Base-by-base conservation (phyloP, 148 eudicot genomes). In the Diospyros lotus region DNA sequence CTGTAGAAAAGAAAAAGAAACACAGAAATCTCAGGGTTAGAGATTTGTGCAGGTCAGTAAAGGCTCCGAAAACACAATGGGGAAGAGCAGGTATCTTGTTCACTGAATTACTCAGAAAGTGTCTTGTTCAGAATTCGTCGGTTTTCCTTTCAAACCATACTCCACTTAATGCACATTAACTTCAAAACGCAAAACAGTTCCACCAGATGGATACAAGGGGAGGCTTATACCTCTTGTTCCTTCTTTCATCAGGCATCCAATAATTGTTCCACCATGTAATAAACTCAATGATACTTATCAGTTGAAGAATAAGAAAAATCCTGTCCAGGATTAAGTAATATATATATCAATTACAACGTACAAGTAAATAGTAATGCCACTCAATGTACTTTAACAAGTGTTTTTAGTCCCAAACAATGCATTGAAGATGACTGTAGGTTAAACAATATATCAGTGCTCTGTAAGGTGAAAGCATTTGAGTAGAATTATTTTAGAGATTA, bases 181-280 rank as follows among this genome's bases (percentile, higher is more conserved):
- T 28, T 28, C 28, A 28, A 28, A 28, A 0, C 28, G 28, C 28
- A 28, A 28, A 28, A 28, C 28, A 28, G 28, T 28, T 28, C 28
- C 28, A 28, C 28, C 28, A 28, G 28, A 28, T 28, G 28, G 28
- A 28, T 28, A 28, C 28, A 28, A 28, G 28, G 28, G 45, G 17
- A 18, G 72, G n/a, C 18, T 65, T 74, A 69, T 42, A 94, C 98
- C 97, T 89, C 58, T 85, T 89, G 79, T 87, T 87, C 67, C 76
- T 66, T 69, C 71, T 77, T 28, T 80, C 89, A 69, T 92, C 86
- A 51, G 98, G 91, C 97, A 89, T 92, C 97, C 96, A 92, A 75
- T 87, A 92, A 68, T 77, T 87, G 70, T 92, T 92, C 97, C 97
- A 94, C 98, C 97, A 92, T 41, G 93, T 86, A 66, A 94, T 89